Evolutionary conservation across 106 monocot genomes (phyloP).

Genomic region (Amphibolis antarctica): DNA sequence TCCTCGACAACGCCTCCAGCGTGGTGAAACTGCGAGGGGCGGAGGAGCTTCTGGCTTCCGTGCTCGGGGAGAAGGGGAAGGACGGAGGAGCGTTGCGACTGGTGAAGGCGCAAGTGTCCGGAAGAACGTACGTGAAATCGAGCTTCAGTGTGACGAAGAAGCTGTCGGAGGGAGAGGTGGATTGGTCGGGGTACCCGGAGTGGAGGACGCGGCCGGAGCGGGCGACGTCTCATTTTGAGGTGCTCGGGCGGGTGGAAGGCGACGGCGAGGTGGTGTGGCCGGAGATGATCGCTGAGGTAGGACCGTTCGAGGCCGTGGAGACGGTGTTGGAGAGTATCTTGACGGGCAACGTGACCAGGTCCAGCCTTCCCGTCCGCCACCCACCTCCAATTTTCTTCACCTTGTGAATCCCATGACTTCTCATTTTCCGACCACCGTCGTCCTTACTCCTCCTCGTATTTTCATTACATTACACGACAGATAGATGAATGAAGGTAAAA

Average conservation of each 20-base stretch:
- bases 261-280: constrained; percentile 62
- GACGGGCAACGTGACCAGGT: constrained; percentile 49
- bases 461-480: too few relatives aligned
- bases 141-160: constrained; percentile 49
- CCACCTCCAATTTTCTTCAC: constrained; percentile 34
- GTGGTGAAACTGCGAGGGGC: constrained; percentile 59
- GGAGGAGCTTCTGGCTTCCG: constrained; percentile 70
- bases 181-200: constrained; percentile 44
- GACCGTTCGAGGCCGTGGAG: constrained; percentile 34
- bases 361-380: constrained; percentile 38
- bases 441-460: too few relatives aligned
- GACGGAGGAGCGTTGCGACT: constrained; percentile 60
- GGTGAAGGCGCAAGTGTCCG: constrained; percentile 58
- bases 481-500: too few relatives aligned
- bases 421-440: too few relatives aligned
- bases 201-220: constrained; percentile 74
- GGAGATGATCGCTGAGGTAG: constrained; percentile 62
- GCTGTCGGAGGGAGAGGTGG: constrained; percentile 30
- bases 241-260: constrained; percentile 64
- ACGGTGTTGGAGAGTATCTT: constrained; percentile 20
- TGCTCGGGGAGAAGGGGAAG: constrained; percentile 54
- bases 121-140: constrained; percentile 77
- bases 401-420: too few relatives aligned
- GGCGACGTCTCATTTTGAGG: constrained; percentile 50
- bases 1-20: too few relatives aligned